phyloP scores from a whole-genome alignment of 1,284 basidiomycete genomes.

The Fomitopsis palustris region DNA sequence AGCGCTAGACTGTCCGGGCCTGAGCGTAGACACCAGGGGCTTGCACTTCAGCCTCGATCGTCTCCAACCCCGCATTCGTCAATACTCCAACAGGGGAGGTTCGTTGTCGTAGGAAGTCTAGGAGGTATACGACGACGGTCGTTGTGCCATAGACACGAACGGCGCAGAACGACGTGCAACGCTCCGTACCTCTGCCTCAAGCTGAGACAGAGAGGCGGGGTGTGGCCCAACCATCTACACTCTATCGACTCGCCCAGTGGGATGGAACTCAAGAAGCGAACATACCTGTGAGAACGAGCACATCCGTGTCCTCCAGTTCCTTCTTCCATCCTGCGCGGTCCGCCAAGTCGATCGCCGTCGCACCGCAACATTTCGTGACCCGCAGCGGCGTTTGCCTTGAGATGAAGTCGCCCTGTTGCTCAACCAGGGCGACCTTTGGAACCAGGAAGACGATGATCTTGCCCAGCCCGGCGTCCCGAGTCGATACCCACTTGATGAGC shows the following conservation, averaged over 20 bases:
- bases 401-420: conserved; percentile 75
- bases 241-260: background rate
- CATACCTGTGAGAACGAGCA: conserved; percentile 80
- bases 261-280: background rate
- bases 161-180: conserved; percentile 1
- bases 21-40: too few species aligned
- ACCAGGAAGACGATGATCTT: conserved; percentile 73
- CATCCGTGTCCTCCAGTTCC: conserved; percentile 60
- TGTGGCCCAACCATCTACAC: background rate
- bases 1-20: too few species aligned
- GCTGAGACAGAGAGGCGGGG: background rate
- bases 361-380: conserved; percentile 66
- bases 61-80: too few species aligned
- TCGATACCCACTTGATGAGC: conserved; percentile 70
- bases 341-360: conserved; percentile 64
- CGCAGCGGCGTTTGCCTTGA: conserved; percentile 59
- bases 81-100: too few species aligned
- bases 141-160: background rate
- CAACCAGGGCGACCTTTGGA: conserved; percentile 77
- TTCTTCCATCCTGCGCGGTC: conserved; percentile 63
- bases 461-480: conserved; percentile 41
- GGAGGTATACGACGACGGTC: background rate
- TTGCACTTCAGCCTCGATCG: too few species aligned
- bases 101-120: too few species aligned
- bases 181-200: background rate